A percentile compares a stretch with the other conserved stretches of the same genome.
phyloP scores from a whole-genome alignment of 331 rosid species.

The Acacia concinna region DNA sequence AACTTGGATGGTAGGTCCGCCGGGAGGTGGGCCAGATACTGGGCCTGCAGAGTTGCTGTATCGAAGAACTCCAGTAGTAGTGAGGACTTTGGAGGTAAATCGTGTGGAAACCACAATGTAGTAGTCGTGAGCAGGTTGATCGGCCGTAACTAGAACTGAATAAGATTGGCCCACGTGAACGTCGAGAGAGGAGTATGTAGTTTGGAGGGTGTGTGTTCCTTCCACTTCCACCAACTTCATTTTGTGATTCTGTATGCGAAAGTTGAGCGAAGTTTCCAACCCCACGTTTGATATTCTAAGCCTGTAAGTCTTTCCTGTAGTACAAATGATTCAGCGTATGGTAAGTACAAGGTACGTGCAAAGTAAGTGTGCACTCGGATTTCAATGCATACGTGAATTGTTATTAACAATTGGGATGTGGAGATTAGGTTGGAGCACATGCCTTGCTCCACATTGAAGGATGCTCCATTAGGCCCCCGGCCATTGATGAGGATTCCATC shows the following conservation, averaged over 20 bases:
- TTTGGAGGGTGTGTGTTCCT: constrained; percentile 97
- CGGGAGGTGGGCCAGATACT: constrained; percentile 89
- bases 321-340: neutral
- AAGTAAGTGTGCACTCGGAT: neutral
- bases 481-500: constrained; percentile 97
- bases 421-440: neutral
- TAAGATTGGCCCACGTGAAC: constrained; percentile 94
- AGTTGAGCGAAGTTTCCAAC: constrained; percentile 84
- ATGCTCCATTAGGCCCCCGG: constrained; percentile 69
- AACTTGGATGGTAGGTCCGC: constrained; percentile 94
- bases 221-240: constrained; percentile 95
- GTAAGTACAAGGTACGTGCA: neutral
- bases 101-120: constrained; percentile 81
- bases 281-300: constrained; percentile 96
- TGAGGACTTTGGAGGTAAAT: constrained; percentile 56
- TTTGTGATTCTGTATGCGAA: constrained; percentile 81
- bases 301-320: constrained; percentile 88
- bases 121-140: constrained; percentile 87
- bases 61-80: constrained; percentile 74
- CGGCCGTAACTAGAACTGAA: constrained; percentile 84
- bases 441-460: constrained; percentile 88
- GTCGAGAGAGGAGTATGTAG: constrained; percentile 80
- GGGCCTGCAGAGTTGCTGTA: constrained; percentile 80
- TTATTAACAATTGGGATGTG: neutral
- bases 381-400: too few species aligned